A percentile compares a stretch with the other conserved stretches of the same genome.
phyloP scores from a whole-genome alignment of 2,329 filamentous ascomycete genomes.

The Penicillium thymicola region DNA sequence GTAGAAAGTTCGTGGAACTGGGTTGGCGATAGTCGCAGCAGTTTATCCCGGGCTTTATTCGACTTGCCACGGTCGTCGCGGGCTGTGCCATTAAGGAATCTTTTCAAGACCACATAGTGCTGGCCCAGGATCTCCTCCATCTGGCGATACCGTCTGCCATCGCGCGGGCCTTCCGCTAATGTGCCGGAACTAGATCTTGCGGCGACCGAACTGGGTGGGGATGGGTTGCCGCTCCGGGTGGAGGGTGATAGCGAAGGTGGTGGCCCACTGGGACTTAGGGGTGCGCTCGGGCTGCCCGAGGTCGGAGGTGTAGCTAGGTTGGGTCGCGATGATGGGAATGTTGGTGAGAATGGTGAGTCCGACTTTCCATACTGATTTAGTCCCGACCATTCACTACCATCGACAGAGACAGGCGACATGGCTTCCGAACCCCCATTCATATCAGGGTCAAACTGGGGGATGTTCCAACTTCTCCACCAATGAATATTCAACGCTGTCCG shows the following conservation, averaged over 20 bases:
- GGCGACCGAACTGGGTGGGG: constrained; percentile 83
- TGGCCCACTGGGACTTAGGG: constrained; percentile 56
- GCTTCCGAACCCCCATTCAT: constrained; percentile 72
- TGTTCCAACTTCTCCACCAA: constrained; percentile 1
- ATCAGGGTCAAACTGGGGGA: constrained; percentile 38
- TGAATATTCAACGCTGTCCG: constrained; percentile 4
- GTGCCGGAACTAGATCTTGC: constrained; percentile 72
- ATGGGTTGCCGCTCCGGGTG: constrained; percentile 55
- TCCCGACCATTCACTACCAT: constrained; percentile 76
- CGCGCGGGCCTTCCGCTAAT: constrained; percentile 59
- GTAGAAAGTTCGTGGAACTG: constrained; percentile 98
- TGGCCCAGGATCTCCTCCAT: constrained; percentile 71
- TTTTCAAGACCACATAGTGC: constrained; percentile 77
- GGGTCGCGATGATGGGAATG: constrained; percentile 47
- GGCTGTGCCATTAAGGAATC: constrained; percentile 66
- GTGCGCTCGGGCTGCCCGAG: constrained; percentile 57
- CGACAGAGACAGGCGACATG: constrained; percentile 77
- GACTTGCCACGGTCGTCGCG: constrained; percentile 74
- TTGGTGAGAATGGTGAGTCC: constrained; percentile 42
- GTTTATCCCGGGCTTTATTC: constrained; percentile 91
- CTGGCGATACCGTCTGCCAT: constrained; percentile 51
- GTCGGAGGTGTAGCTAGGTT: constrained; percentile 65
- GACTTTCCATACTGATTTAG: constrained; percentile 62
- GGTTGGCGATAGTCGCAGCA: constrained; percentile 80
- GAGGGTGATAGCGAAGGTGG: constrained; percentile 13